A percentile compares a stretch with the other conserved stretches of the same genome.
Conservation (phyloP, 164 flowering plant species). For the Nymphaea colorata region DNA sequence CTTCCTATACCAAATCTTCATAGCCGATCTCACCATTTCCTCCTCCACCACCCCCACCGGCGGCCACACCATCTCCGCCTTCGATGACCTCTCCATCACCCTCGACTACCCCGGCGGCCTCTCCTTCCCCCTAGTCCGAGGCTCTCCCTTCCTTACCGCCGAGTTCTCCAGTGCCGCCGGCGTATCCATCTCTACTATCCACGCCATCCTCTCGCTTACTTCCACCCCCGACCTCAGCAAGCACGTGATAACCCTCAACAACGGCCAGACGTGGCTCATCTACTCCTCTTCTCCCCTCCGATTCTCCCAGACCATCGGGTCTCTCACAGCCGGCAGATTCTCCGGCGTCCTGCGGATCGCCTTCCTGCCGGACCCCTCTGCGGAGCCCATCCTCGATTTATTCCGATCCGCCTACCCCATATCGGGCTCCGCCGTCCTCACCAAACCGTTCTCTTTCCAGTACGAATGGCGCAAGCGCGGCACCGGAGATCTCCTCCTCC, state of each 20-base stretch:
- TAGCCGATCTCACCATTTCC: slow-evolving; percentile 56
- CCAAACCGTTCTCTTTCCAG: slow-evolving; percentile 47
- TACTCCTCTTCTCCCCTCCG: slow-evolving; percentile 57
- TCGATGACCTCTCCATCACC: slow-evolving; percentile 67
- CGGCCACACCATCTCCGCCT: slow-evolving; percentile 40
- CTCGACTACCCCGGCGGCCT: slow-evolving; percentile 47
- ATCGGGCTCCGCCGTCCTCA: slow-evolving; percentile 50
- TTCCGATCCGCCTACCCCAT: slow-evolving; percentile 71
- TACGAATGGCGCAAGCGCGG: slow-evolving; percentile 85
- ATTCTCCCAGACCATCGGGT: slow-evolving; percentile 13
- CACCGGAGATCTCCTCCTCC: slow-evolving; percentile 70
- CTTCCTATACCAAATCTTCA: slow-evolving; percentile 53
- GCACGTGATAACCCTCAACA: slow-evolving; percentile 51
- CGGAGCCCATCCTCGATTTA: slow-evolving; percentile 50
- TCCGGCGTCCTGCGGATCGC: slow-evolving; percentile 67
- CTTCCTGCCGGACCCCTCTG: slow-evolving; percentile 26
- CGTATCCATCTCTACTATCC: slow-evolving; percentile 48
- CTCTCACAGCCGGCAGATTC: slow-evolving; percentile 29
- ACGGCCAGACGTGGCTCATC: slow-evolving; percentile 73
- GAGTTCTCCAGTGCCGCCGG: slow-evolving; percentile 15
- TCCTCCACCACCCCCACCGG: slow-evolving; percentile 4
- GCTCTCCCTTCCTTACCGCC: slow-evolving; percentile 64
- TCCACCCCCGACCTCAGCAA: slow-evolving; percentile 32
- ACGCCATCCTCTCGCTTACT: slow-evolving; percentile 40
- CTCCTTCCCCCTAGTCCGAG: slow-evolving; percentile 64